Conservation (phyloP, 495 filamentous ascomycete species). For the Cryomyces minteri region DNA sequence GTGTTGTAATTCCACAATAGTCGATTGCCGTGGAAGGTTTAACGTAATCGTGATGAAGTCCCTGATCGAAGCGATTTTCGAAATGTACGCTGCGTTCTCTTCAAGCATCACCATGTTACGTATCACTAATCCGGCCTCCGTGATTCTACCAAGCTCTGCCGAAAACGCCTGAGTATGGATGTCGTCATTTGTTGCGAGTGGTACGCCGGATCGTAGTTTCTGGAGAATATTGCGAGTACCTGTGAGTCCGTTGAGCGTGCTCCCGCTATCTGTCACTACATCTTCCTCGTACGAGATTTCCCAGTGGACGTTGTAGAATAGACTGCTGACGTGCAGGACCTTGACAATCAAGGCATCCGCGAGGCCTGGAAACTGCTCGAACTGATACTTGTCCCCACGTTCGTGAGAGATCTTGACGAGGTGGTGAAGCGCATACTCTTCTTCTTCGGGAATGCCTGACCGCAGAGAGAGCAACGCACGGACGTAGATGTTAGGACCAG, state of each 20-base stretch:
- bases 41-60: slow-evolving; percentile 69
- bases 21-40: slow-evolving; percentile 55
- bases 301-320: slow-evolving; percentile 75
- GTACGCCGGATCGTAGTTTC: slow-evolving; percentile 33
- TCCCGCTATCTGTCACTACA: slow-evolving; percentile 1
- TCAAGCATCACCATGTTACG: slow-evolving; percentile 83
- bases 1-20: slow-evolving; percentile 71
- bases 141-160: slow-evolving; percentile 52
- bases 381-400: slow-evolving; percentile 85
- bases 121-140: slow-evolving; percentile 71
- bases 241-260: slow-evolving; percentile 53
- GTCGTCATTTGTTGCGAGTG: slow-evolving; percentile 35
- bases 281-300: slow-evolving; percentile 43
- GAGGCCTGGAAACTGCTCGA: slow-evolving; percentile 76
- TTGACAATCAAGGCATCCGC: slow-evolving; percentile 79
- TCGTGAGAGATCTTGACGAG: slow-evolving; percentile 91
- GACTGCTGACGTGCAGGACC: slow-evolving; percentile 47
- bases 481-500: slow-evolving; percentile 76
- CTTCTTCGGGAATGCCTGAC: slow-evolving; percentile 60
- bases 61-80: slow-evolving; percentile 49
- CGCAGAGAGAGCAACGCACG: slow-evolving; percentile 61
- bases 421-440: slow-evolving; percentile 78
- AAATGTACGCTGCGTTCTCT: slow-evolving; percentile 73
- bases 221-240: slow-evolving; percentile 61
- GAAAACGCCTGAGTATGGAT: slow-evolving; percentile 53